Base-by-base conservation (phyloP, 805 yeast genomes). In the Schwanniomyces polymorphus region DNA sequence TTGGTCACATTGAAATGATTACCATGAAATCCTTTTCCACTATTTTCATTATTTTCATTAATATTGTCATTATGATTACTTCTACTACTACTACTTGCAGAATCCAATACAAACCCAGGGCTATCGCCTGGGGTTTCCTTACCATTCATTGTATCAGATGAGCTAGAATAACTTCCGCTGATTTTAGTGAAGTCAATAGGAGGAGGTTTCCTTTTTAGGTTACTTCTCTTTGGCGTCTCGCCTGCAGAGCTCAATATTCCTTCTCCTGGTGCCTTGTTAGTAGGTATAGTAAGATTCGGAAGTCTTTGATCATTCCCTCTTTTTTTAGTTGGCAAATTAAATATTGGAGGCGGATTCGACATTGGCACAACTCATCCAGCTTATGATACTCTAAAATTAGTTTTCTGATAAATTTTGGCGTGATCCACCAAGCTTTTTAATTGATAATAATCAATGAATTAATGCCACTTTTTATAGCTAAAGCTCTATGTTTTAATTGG, bases 161-260 rank as follows among this genome's bases (percentile, higher is more conserved):
- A 49, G 42, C 49, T 29, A 12, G 47, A 41, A 41, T 46, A 44
- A 28, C 56, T 59, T 6, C 70, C 71, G 48, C 59, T 63, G 16
- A 71, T 63, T 44, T 59, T 58, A 59, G 63, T 61, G 49, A 68
- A 70, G 52, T 70, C 74, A n/a, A 70, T 67, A 12, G 78, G 75
- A 11, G 76, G 76, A 4, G 75, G 75, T 48, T 73, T 73, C 38
- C 78, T 57, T 45, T 61, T 60, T 23, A 53, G 52, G 2, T 37
- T 37, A 26, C 16, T 18, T 17, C 21, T 37, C 12, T 21, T 37
- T 12, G 14, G 14, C 4, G 25, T 37, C 4, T 37, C 27, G 2
- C 14, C 27, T 12, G 35, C 51, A 5, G 27, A 23, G 23, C 10
- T 35, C 16, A 26, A 11, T 12, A 38, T n/a, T 25, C 14, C 6